Conservation (phyloP, 2,329 filamentous ascomycete genomes). For the Aureobasidium subglaciale region DNA sequence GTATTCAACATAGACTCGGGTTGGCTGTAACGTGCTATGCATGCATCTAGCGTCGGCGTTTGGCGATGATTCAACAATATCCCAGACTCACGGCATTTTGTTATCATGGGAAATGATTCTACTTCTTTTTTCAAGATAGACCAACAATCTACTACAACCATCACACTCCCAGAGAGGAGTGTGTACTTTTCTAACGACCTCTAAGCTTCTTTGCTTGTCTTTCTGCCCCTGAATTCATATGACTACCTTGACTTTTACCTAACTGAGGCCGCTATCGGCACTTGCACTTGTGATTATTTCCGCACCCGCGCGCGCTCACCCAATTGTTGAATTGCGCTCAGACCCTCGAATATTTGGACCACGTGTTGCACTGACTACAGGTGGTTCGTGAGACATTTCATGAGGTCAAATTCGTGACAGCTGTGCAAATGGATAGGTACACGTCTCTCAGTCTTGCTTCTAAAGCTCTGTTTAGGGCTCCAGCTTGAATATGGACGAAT, state of each 20-base stretch:
- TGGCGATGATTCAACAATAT: constrained; percentile 23
- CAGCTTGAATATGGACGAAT: not conserved
- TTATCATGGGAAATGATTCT: constrained; percentile 13
- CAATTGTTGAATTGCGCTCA: constrained; percentile 8
- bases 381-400: not conserved
- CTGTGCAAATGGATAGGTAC: not conserved
- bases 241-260: not conserved
- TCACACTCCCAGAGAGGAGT: not conserved
- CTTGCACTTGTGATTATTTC: not conserved
- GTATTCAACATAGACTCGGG: constrained; percentile 22
- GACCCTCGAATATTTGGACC: not conserved
- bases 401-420: not conserved
- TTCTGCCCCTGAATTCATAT: too few relatives aligned
- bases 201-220: not conserved
- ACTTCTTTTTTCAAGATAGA: constrained; percentile 14
- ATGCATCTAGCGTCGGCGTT: constrained; percentile 22
- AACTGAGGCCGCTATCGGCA: not conserved
- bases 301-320: not conserved
- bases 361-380: not conserved
- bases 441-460: not conserved
- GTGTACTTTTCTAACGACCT: constrained; percentile 1
- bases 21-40: constrained; percentile 17
- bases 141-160: constrained; percentile 10
- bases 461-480: not conserved
- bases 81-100: constrained; percentile 16